These are phyloP conservation scores for Diaporthe citriasiana DNA, from an alignment of 2,329 filamentous ascomycete genomes.

Conservation along the genomic window DNA sequence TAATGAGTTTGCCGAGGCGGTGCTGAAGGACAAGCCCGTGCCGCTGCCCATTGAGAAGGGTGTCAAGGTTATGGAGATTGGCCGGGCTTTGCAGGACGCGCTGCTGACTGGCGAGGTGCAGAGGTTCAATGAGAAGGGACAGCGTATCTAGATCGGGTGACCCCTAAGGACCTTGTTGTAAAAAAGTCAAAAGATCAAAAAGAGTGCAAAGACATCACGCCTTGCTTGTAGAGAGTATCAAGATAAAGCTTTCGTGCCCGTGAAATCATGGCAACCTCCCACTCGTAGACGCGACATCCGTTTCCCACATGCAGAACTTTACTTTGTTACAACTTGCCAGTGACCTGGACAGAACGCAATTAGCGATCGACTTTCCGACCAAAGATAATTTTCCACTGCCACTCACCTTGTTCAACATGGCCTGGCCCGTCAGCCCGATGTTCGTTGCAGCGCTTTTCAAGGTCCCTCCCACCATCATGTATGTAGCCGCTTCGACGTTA, in stretches of 20 bases:
- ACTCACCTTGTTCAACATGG: slow-evolving; percentile 1
- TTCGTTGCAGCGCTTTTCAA: slow-evolving; percentile 14
- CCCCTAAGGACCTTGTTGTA: too few relatives aligned
- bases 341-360: not conserved
- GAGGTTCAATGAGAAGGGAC: not conserved
- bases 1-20: slow-evolving; percentile 72
- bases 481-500: not conserved
- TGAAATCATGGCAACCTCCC: not conserved
- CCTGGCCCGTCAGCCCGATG: not conserved
- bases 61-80: slow-evolving; percentile 72
- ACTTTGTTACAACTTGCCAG: not conserved
- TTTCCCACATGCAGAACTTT: not conserved
- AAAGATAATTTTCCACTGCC: accelerated
- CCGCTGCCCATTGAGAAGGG: slow-evolving; percentile 71
- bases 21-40: slow-evolving; percentile 67
- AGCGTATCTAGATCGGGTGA: not conserved
- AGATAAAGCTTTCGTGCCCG: not conserved
- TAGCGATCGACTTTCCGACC: not conserved
- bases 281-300: not conserved
- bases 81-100: slow-evolving; percentile 68
- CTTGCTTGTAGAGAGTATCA: accelerated
- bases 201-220: not conserved
- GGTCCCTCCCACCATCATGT: not conserved
- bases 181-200: not conserved
- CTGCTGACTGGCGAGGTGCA: slow-evolving; percentile 2